Conservation (phyloP, 768 basidiomycete species). For the Grammothele lineata region DNA sequence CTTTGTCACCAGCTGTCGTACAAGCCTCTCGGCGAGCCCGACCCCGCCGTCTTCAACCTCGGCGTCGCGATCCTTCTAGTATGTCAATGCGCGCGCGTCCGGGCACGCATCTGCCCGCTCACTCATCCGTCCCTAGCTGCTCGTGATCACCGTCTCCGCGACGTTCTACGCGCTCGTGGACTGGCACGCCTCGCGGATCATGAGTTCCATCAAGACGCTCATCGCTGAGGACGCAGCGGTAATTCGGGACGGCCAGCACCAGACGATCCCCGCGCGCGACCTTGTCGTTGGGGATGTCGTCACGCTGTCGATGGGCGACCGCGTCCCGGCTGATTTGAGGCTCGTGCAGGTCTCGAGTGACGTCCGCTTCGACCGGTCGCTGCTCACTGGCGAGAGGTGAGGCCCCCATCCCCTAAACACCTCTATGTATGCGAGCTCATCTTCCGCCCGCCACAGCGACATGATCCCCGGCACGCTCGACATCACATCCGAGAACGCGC, state of each 20-base stretch:
- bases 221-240: conserved; percentile 63
- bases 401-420: neutral
- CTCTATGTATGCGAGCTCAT: conserved; percentile 21
- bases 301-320: conserved; percentile 57
- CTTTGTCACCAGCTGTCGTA: conserved; percentile 47
- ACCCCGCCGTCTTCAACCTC: conserved; percentile 50
- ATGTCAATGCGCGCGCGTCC: conserved; percentile 31
- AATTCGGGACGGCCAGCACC: conserved; percentile 45
- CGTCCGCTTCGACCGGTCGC: conserved; percentile 56
- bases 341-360: conserved; percentile 60
- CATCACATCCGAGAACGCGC: conserved; percentile 26
- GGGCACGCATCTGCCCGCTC: conserved; percentile 35
- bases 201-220: conserved; percentile 62
- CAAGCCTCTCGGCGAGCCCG: conserved; percentile 49
- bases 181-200: conserved; percentile 52
- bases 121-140: conserved; percentile 24
- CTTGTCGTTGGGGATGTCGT: conserved; percentile 68
- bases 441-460: conserved; percentile 31
- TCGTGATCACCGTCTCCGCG: conserved; percentile 39
- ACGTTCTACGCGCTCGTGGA: conserved; percentile 51
- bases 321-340: conserved; percentile 67
- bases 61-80: conserved; percentile 57
- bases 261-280: conserved; percentile 46
- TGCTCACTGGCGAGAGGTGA: conserved; percentile 61
- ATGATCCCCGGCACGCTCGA: conserved; percentile 43